These are phyloP conservation scores for Talaromyces amestolkiae DNA, from an alignment of 2,329 filamentous ascomycete species.

Conservation along the genomic window DNA sequence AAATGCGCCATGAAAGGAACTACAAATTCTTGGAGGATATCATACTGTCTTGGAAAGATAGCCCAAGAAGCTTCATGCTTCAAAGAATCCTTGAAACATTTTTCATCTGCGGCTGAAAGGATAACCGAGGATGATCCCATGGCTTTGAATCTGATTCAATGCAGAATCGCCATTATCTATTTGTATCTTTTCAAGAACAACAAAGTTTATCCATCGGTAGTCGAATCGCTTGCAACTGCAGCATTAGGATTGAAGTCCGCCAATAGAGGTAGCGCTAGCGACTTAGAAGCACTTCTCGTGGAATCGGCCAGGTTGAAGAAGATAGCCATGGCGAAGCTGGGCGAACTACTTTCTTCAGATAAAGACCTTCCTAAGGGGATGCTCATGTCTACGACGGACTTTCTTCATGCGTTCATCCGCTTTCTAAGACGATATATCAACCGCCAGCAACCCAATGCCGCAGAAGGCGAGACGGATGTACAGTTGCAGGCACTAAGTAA, in stretches of 20 bases:
- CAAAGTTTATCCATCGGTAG: constrained; percentile 23
- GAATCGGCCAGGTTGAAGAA: constrained; percentile 46
- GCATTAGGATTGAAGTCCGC: constrained; percentile 35
- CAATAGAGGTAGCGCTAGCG: constrained; percentile 39
- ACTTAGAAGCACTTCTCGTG: constrained; percentile 46
- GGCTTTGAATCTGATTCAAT: constrained; percentile 36
- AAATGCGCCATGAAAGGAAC: constrained; percentile 29
- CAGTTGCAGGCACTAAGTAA: constrained; percentile 31
- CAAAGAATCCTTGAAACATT: constrained; percentile 39
- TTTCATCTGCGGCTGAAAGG: constrained; percentile 31
- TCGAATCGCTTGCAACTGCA: constrained; percentile 34
- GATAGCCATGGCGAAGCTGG: constrained; percentile 37
- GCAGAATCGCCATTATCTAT: constrained; percentile 39
- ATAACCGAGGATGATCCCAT: constrained; percentile 34
- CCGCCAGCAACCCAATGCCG: constrained; percentile 28
- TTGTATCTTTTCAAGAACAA: constrained; percentile 33
- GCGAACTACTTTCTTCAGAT: constrained; percentile 30
- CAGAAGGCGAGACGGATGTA: constrained; percentile 27
- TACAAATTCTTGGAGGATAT: constrained; percentile 32
- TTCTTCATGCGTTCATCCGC: constrained; percentile 39
- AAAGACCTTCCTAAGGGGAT: constrained; percentile 23
- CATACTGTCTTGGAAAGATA: constrained; percentile 38
- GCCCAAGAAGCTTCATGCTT: constrained; percentile 41
- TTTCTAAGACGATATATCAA: constrained; percentile 45
- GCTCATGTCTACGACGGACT: constrained; percentile 32